Evolutionary conservation across 352 stramenopile genomes (phyloP).

Genomic region (Blastocystis sp.): DNA sequence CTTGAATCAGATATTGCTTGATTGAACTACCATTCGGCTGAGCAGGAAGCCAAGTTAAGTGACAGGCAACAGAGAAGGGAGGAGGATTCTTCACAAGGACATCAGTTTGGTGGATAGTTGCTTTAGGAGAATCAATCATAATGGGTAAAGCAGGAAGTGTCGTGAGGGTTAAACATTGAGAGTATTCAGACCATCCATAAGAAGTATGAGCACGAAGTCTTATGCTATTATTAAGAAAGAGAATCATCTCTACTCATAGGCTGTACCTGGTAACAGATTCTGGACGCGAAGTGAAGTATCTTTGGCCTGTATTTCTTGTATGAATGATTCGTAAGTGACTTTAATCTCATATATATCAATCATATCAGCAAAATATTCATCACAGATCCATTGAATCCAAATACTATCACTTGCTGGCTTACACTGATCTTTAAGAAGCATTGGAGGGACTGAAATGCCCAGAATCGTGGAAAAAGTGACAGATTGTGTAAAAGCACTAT

Average conservation of each 20-base stretch:
- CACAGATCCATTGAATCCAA: neutral
- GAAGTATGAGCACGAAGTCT: constrained; percentile 1
- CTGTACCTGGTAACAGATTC: constrained; percentile 4
- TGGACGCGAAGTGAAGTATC: neutral
- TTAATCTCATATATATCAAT: constrained; percentile 29
- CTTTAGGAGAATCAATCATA: neutral
- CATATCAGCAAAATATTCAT: neutral
- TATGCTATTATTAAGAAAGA: neutral
- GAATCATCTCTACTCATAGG: neutral
- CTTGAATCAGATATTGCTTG: neutral
- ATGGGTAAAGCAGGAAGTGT: constrained; percentile 3
- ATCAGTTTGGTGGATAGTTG: neutral
- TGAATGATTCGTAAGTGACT: neutral
- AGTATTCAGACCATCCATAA: constrained; percentile 26
- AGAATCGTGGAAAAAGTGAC: constrained; percentile 30
- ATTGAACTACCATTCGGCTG: constrained; percentile 5
- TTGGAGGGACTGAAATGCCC: neutral
- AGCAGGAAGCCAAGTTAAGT: neutral
- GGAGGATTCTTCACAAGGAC: neutral
- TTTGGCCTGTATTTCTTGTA: neutral
- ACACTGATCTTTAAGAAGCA: neutral
- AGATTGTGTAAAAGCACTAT: neutral
- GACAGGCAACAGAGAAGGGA: neutral
- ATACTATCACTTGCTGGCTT: neutral
- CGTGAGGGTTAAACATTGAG: neutral